Base-by-base conservation (phyloP, 148 eudicot genomes). In the Rhododendron kiyosumense region DNA sequence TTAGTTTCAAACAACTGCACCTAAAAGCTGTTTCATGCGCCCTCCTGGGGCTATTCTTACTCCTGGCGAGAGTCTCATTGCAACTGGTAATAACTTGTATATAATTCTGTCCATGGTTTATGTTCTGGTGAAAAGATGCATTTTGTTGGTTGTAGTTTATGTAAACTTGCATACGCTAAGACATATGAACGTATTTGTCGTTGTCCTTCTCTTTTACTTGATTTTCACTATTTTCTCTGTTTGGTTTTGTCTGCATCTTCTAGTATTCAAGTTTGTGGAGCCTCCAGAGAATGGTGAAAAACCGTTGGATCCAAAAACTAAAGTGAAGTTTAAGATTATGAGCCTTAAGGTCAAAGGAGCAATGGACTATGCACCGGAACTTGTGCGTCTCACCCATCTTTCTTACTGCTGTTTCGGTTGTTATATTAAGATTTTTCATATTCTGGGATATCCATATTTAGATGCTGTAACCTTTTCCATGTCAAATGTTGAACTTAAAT, bases 1-100 rank as follows among this genome's bases (percentile, higher is more conserved):
- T 54, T 89, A 96, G 98, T 96, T 96, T 88, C 98, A 96, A 96
- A 96, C 98, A 79, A 95, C 98, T 85, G 94, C 94, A 65, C 98
- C 98, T 32, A 95, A 95, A 87, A 94, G 98, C 84, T 95, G 98
- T 86, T 95, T 92, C 87, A 95, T 95, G 98, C 98, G 98, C 88
- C 98, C 98, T 73, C 98, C 98, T 13, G 96, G 98, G 57, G 96
- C 94, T 85, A 91, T 95, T 89, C 96, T 95, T 84, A 91, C 92
- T 85, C 96, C 98, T 84, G 96, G 98, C 41, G 96, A 95, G 89
- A 95, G 94, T 88, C 84, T 95, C 75, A 92, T 93, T 69, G 96
- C 98, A 77, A 95, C 98, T 75, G 98, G 98, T 95, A 92, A 87
- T 61, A 26, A 28, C 24, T 81, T 48, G 7, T n/a, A 11, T 74